Percentiles rank a stretch among this genome's conserved stretches.
Conservation (phyloP, 1,284 basidiomycete species). For the Tilletia indica region DNA sequence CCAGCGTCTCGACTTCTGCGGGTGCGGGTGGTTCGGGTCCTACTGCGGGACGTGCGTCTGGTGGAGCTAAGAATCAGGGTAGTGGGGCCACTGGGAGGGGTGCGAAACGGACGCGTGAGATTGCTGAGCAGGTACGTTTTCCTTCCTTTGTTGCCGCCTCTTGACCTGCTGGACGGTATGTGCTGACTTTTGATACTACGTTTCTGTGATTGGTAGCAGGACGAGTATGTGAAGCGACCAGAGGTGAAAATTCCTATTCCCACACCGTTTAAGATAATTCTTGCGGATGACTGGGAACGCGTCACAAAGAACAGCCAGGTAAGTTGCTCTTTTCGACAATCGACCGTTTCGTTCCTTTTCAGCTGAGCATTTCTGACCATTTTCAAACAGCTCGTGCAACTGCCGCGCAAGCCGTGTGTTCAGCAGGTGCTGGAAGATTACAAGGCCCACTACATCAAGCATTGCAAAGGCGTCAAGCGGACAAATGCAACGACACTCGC, state of each 20-base stretch:
- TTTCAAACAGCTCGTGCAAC: slow-evolving; percentile 69
- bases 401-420: slow-evolving; percentile 81
- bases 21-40: slow-evolving; percentile 41
- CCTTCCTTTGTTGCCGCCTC: too few species aligned
- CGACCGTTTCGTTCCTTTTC: neutral
- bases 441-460: slow-evolving; percentile 37
- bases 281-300: slow-evolving; percentile 95
- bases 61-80: neutral
- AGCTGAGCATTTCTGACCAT: neutral
- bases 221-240: slow-evolving; percentile 68
- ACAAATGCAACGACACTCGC: slow-evolving; percentile 61
- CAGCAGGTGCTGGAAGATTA: slow-evolving; percentile 77
- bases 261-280: slow-evolving; percentile 78
- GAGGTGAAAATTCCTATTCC: slow-evolving; percentile 90
- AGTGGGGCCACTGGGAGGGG: slow-evolving; percentile 26
- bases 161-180: neutral
- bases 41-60: neutral
- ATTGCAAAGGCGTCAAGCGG: neutral
- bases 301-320: slow-evolving; percentile 81
- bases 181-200: too few species aligned
- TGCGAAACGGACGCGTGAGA: slow-evolving; percentile 29
- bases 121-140: slow-evolving; percentile 33
- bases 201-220: too few species aligned
- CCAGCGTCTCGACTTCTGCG: slow-evolving; percentile 42
- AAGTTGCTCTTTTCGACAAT: neutral